Conservation (phyloP, 2,329 filamentous ascomycete genomes). For the Metarhizium brunneum region DNA sequence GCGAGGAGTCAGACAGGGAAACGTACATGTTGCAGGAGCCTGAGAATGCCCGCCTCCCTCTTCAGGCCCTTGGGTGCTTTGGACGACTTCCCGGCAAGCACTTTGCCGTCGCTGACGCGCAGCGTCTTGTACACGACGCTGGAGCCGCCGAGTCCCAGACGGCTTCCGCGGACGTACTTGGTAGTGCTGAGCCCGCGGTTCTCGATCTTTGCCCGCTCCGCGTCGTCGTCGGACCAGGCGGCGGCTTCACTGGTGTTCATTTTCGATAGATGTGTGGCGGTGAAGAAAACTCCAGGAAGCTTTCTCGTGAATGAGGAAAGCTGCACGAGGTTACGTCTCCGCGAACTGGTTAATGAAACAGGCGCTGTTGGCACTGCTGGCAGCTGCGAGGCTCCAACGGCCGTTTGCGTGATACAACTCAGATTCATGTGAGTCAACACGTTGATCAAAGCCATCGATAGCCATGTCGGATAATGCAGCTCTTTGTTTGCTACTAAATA, state of each 20-base stretch:
- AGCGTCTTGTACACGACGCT: constrained; percentile 20
- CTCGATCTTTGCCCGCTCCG: constrained; percentile 5
- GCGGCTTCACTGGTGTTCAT: not conserved
- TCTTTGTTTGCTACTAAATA: not conserved
- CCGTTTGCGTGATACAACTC: not conserved
- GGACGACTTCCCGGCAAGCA: constrained; percentile 21
- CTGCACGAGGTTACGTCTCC: no score
- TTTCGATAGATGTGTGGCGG: not conserved
- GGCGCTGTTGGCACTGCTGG: not conserved
- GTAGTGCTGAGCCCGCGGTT: constrained; percentile 8
- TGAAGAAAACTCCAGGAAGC: no score
- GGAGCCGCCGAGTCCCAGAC: constrained; percentile 19
- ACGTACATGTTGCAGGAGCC: constrained; percentile 17
- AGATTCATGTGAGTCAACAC: no score
- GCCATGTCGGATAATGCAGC: not conserved
- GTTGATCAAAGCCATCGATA: no score
- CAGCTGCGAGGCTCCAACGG: not conserved
- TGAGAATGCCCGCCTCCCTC: not conserved
- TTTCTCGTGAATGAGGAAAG: no score
- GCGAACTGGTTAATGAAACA: no score
- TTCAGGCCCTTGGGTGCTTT: not conserved
- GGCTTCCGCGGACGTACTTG: constrained; percentile 15
- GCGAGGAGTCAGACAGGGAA: not conserved
- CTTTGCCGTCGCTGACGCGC: constrained; percentile 12
- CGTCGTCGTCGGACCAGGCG: constrained; percentile 14